These are phyloP conservation scores for Dictyostelium citrinum DNA, from an alignment of 78 protist species.

Conservation along the genomic window DNA sequence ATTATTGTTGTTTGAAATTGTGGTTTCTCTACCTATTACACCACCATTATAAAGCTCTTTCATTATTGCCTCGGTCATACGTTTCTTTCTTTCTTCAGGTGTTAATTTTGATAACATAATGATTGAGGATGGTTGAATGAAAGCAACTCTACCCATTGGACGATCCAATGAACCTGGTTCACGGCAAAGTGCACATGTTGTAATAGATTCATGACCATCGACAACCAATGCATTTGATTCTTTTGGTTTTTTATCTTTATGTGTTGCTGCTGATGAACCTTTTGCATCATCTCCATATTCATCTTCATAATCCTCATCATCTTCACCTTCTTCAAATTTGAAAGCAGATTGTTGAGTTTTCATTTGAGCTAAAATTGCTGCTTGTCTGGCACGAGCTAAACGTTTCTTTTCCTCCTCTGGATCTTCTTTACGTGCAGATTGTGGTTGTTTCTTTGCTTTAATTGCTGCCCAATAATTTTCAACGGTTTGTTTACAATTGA, in stretches of 20 bases:
- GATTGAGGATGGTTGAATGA: slow-evolving; percentile 63
- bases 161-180: slow-evolving; percentile 59
- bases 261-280: background rate
- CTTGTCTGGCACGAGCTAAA: slow-evolving; percentile 58
- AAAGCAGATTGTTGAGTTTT: slow-evolving; percentile 75
- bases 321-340: slow-evolving; percentile 69
- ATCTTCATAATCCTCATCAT: slow-evolving; percentile 60
- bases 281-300: background rate
- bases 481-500: slow-evolving; percentile 34
- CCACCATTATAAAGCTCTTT: background rate
- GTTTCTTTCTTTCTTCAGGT: slow-evolving; percentile 45
- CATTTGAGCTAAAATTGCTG: slow-evolving; percentile 76
- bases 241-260: background rate
- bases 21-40: background rate
- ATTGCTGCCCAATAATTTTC: slow-evolving; percentile 58
- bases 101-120: slow-evolving; percentile 45
- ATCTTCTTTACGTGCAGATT: slow-evolving; percentile 10
- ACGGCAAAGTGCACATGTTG: slow-evolving; percentile 62
- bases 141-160: slow-evolving; percentile 76
- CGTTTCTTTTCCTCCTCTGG: slow-evolving; percentile 76
- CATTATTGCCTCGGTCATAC: slow-evolving; percentile 58
- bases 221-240: slow-evolving; percentile 45
- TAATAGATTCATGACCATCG: slow-evolving; percentile 25
- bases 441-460: slow-evolving; percentile 62
- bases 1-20: background rate